These are phyloP conservation scores for Uronychia binucleata DNA, from an alignment of 73 alveolate genomes.

Conservation along the genomic window DNA sequence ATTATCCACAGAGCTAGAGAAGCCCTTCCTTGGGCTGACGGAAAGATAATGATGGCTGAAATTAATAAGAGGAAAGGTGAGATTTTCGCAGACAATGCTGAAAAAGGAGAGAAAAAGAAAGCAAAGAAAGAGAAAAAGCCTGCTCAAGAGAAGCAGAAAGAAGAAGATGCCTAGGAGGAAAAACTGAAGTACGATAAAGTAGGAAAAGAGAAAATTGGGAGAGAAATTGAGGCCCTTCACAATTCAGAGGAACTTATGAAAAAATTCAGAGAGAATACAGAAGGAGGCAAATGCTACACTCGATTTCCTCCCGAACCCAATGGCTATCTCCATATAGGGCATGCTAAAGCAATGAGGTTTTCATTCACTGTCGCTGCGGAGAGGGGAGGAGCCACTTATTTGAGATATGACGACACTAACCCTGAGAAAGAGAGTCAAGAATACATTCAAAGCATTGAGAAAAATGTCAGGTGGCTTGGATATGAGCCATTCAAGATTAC, in stretches of 20 bases:
- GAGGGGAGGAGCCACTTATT: conserved; percentile 88
- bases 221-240: conserved; percentile 80
- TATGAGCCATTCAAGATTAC: conserved; percentile 95
- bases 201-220: conserved; percentile 83
- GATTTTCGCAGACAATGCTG: conserved; percentile 77
- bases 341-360: conserved; percentile 99
- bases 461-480: conserved; percentile 93
- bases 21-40: conserved; percentile 85
- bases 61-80: conserved; percentile 76
- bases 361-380: conserved; percentile 93
- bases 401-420: conserved; percentile 98
- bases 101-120: conserved; percentile 74
- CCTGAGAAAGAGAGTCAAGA: conserved; percentile 98
- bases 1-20: conserved; percentile 75
- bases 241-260: conserved; percentile 88
- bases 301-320: conserved; percentile 99
- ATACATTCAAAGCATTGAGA: conserved; percentile 92
- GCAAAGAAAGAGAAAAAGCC: conserved; percentile 61
- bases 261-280: conserved; percentile 84
- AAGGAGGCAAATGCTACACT: conserved; percentile 92
- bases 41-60: conserved; percentile 71
- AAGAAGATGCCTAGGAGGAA: conserved; percentile 60
- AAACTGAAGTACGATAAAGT: conserved; percentile 52
- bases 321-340: conserved; percentile 99
- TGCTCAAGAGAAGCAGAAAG: conserved; percentile 57